Percentiles rank a stretch among this genome's conserved stretches.
These are phyloP conservation scores for Albugo candida DNA, from an alignment of 352 stramenopile genomes.

Conservation along the genomic window DNA sequence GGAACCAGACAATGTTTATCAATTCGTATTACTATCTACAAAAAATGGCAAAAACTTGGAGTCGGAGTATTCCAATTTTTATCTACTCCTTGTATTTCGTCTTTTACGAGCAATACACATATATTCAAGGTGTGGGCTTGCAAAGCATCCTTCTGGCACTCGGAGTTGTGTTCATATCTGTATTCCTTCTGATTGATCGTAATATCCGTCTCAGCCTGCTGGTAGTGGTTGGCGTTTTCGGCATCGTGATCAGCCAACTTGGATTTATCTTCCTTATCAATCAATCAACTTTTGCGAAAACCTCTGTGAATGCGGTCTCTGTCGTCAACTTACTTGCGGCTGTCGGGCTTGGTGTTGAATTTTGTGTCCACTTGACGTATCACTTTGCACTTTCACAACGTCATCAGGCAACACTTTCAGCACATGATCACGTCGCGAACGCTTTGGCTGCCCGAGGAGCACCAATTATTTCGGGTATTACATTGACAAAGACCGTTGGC, in stretches of 20 bases:
- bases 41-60: conserved; percentile 1
- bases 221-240: conserved; percentile 58
- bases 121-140: conserved; percentile 77
- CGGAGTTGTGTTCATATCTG: conserved; percentile 50
- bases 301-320: conserved; percentile 79
- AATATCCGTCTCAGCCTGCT: conserved; percentile 39
- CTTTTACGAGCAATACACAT: conserved; percentile 85
- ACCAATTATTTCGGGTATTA: conserved; percentile 82
- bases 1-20: conserved; percentile 77
- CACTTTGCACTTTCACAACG: conserved; percentile 37
- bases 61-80: conserved; percentile 19
- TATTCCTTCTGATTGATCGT: conserved; percentile 60
- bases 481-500: conserved; percentile 81
- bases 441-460: conserved; percentile 55
- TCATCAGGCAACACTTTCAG: conserved; percentile 3
- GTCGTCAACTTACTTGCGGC: conserved; percentile 80
- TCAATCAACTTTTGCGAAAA: conserved; percentile 16
- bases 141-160: conserved; percentile 71
- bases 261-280: conserved; percentile 77
- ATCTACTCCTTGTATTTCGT: conserved; percentile 83
- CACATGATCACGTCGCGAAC: conserved; percentile 25
- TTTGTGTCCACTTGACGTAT: conserved; percentile 73
- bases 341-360: conserved; percentile 78
- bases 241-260: conserved; percentile 55
- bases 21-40: conserved; percentile 79